Percentiles rank a stretch among this genome's conserved stretches.
These are phyloP conservation scores for Suillus bovinus DNA, from an alignment of 768 basidiomycete genomes.

Conservation along the genomic window DNA sequence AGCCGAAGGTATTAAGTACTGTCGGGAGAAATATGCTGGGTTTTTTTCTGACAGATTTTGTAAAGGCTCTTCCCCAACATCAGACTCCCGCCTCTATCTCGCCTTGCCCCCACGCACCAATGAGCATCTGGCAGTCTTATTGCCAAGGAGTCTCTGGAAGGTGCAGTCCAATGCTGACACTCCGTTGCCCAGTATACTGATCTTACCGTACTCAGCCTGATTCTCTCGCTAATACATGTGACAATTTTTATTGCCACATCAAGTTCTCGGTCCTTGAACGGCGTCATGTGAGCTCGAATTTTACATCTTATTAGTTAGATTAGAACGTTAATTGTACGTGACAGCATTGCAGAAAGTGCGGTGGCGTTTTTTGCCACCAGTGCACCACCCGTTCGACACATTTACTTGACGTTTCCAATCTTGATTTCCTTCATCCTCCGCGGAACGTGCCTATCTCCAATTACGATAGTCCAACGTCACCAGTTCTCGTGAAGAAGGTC, in stretches of 20 bases:
- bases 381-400: slow-evolving; percentile 62
- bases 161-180: slow-evolving; percentile 32
- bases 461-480: slow-evolving; percentile 61
- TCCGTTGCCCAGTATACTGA: slow-evolving; percentile 12
- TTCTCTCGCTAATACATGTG: slow-evolving; percentile 58
- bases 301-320: slow-evolving; percentile 1
- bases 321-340: slow-evolving; percentile 22
- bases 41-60: background rate
- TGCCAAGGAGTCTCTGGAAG: slow-evolving; percentile 76
- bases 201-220: slow-evolving; percentile 49
- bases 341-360: slow-evolving; percentile 84
- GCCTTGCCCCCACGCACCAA: slow-evolving; percentile 39
- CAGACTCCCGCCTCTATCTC: slow-evolving; percentile 18
- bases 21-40: background rate
- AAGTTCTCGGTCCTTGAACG: slow-evolving; percentile 71
- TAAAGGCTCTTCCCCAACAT: slow-evolving; percentile 19
- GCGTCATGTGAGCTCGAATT: slow-evolving; percentile 58
- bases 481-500: slow-evolving; percentile 59
- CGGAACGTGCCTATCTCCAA: slow-evolving; percentile 58
- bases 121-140: slow-evolving; percentile 77
- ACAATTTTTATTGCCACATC: slow-evolving; percentile 70
- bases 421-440: slow-evolving; percentile 72
- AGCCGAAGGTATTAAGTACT: slow-evolving; percentile 20
- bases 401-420: slow-evolving; percentile 72
- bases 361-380: slow-evolving; percentile 68